Conservation (phyloP, 176 grass and related monocot species). For the Oryza glaberrima region DNA sequence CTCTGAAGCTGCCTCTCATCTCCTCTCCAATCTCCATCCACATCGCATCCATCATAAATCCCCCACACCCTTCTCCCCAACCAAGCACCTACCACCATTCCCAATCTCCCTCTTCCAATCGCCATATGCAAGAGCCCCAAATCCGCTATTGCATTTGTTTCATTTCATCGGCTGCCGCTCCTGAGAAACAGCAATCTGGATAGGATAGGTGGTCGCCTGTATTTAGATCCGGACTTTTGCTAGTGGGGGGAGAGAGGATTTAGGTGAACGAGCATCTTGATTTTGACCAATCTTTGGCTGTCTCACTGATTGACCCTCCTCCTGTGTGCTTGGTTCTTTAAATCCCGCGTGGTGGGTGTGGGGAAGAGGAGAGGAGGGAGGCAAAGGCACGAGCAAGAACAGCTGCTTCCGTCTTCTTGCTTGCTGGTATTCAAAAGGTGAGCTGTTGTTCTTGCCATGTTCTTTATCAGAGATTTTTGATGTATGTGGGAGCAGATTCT, state of each 20-base stretch:
- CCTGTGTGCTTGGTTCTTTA: slow-evolving; percentile 31
- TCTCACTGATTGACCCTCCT: neutral
- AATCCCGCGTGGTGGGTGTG: slow-evolving; percentile 23
- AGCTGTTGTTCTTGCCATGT: slow-evolving; percentile 8
- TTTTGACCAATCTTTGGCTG: slow-evolving; percentile 37
- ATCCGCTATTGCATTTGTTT: slow-evolving; percentile 47
- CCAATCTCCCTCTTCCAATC: slow-evolving; percentile 35
- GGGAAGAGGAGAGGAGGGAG: neutral
- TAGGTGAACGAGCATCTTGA: slow-evolving; percentile 55
- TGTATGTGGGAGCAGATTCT: neutral
- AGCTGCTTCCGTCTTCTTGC: neutral
- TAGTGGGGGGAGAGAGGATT: slow-evolving; percentile 44
- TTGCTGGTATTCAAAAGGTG: slow-evolving; percentile 33
- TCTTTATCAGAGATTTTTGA: neutral
- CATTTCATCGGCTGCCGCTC: slow-evolving; percentile 20
- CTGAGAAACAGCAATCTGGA: slow-evolving; percentile 4
- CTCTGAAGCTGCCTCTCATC: slow-evolving; percentile 30
- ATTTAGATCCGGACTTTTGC: slow-evolving; percentile 42
- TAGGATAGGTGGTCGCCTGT: neutral
- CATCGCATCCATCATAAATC: slow-evolving; percentile 48
- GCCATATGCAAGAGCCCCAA: slow-evolving; percentile 38
- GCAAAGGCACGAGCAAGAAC: slow-evolving; percentile 25
- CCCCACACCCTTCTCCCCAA: neutral
- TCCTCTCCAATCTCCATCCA: slow-evolving; percentile 22
- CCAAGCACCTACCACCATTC: slow-evolving; percentile 47